phyloP scores from a whole-genome alignment of 805 yeast species.

The Scheffersomyces spartinae region DNA sequence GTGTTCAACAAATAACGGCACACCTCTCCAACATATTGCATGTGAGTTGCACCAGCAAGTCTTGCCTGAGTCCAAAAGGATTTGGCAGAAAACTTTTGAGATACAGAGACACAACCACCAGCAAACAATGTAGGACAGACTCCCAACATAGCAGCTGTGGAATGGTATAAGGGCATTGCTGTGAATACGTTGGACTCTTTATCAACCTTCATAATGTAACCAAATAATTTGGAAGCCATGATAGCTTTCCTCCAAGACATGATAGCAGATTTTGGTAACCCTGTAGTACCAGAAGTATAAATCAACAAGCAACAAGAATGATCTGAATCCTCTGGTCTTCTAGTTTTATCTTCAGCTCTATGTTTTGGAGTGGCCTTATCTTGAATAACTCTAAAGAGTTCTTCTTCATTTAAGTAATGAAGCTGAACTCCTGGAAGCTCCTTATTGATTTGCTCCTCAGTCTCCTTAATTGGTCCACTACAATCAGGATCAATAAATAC shows the following conservation, averaged over 20 bases:
- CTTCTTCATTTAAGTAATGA: conserved; percentile 40
- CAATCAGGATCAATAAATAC: conserved; percentile 71
- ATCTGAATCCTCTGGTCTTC: conserved; percentile 49
- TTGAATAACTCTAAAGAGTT: conserved; percentile 29
- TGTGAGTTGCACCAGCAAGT: conserved; percentile 58
- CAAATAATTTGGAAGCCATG: conserved; percentile 61
- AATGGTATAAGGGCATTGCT: conserved; percentile 92
- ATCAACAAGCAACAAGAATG: conserved; percentile 60
- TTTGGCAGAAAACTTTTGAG: conserved; percentile 72
- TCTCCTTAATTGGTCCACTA: conserved; percentile 36
- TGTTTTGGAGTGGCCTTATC: conserved; percentile 34
- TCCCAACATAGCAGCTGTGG: conserved; percentile 86
- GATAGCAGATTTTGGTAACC: conserved; percentile 87
- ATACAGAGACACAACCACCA: conserved; percentile 70
- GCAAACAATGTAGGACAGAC: conserved; percentile 50
- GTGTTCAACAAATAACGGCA: conserved; percentile 74
- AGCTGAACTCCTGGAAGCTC: conserved; percentile 28
- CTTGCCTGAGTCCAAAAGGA: conserved; percentile 86
- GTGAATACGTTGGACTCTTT: conserved; percentile 55
- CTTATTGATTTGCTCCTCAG: conserved; percentile 26
- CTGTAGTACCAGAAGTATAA: conserved; percentile 92
- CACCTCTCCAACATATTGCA: conserved; percentile 92
- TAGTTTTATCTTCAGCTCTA: conserved; percentile 42
- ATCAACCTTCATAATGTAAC: conserved; percentile 52
- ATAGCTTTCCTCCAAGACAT: conserved; percentile 83